These are phyloP conservation scores for Plantago lanceolata DNA, from an alignment of 305 asterid species.

Conservation along the genomic window DNA sequence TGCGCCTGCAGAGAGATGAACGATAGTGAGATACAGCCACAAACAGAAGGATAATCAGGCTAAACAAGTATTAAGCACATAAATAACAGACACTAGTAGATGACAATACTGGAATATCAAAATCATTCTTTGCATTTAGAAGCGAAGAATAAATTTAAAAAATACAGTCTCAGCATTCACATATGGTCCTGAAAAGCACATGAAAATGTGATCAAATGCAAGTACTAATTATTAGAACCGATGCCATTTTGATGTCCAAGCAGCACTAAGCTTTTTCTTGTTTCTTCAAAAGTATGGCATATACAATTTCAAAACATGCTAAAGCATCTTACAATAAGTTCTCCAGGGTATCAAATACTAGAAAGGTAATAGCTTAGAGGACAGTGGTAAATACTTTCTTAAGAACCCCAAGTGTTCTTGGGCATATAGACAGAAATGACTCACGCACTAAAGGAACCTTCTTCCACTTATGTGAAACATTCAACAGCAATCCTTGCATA, in stretches of 20 bases:
- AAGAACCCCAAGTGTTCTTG: conserved; percentile 9
- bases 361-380: conserved; percentile 2
- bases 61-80: conserved; percentile 4
- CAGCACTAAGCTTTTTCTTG: not conserved
- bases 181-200: not conserved
- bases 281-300: not conserved
- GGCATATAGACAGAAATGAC: conserved; percentile 10
- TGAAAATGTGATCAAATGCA: not conserved
- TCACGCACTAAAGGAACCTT: conserved; percentile 1
- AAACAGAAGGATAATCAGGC: conserved; percentile 14
- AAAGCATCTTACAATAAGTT: not conserved
- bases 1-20: conserved; percentile 64
- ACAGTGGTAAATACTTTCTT: conserved; percentile 11
- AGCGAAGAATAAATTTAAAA: not conserved
- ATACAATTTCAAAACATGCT: not conserved
- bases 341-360: not conserved
- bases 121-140: conserved; percentile 6
- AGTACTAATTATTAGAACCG: not conserved
- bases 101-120: not conserved
- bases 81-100: conserved; percentile 9
- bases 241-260: not conserved
- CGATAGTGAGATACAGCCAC: conserved; percentile 10
- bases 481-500: conserved; percentile 11
- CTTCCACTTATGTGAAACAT: conserved; percentile 8
- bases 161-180: not conserved